These are phyloP conservation scores for Epichloe typhina DNA, from an alignment of 2,329 filamentous ascomycete species.

Conservation along the genomic window DNA sequence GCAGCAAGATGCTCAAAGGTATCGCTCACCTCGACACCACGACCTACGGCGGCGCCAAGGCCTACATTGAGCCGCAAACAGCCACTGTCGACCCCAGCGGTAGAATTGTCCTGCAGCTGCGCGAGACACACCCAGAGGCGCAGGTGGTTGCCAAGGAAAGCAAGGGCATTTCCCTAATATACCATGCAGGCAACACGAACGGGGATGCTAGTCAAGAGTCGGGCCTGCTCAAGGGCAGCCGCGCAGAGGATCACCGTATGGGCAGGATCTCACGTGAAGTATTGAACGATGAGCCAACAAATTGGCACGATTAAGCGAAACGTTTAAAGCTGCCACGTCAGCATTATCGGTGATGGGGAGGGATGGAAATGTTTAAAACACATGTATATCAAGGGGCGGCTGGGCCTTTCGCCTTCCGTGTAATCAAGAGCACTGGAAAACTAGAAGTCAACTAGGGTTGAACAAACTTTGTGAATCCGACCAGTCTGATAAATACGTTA, in stretches of 20 bases:
- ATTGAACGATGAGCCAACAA: conserved; percentile 8
- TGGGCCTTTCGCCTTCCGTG: background rate
- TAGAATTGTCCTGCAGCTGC: conserved; percentile 31
- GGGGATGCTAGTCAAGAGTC: conserved; percentile 6
- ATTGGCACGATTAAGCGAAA: background rate
- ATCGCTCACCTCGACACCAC: conserved; percentile 32
- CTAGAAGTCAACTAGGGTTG: conserved; percentile 2
- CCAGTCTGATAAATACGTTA: background rate
- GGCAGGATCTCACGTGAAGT: conserved; percentile 17
- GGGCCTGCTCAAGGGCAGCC: background rate
- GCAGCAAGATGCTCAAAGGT: conserved; percentile 18
- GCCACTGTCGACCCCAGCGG: conserved; percentile 37
- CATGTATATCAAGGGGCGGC: conserved; percentile 3
- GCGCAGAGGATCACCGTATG: conserved; percentile 10
- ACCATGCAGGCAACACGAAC: conserved; percentile 14
- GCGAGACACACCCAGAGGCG: conserved; percentile 24
- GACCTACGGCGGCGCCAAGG: conserved; percentile 39
- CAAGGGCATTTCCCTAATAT: conserved; percentile 22
- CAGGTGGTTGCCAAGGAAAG: conserved; percentile 34
- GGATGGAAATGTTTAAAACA: background rate
- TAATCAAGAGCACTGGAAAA: conserved; percentile 8
- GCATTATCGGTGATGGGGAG: background rate
- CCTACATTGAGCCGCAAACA: conserved; percentile 32
- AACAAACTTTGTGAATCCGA: background rate
- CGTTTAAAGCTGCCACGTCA: background rate